Evolutionary conservation across 2,329 filamentous ascomycete genomes (phyloP), one percentile per base, ranked within the genome.

Genomic region (Arthroderma uncinatum): DNA sequence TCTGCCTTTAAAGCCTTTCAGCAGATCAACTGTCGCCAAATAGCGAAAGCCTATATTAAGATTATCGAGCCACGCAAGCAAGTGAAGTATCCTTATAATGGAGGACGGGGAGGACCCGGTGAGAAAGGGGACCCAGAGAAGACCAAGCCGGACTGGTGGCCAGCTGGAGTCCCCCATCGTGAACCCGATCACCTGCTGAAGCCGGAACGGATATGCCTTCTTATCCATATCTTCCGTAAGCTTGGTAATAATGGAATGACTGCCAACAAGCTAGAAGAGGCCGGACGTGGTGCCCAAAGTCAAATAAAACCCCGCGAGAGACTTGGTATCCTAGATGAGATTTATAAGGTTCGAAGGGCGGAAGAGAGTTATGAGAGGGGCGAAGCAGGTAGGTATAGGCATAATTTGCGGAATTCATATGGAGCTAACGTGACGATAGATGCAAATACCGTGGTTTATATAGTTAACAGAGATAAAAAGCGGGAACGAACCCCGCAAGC

Each of bases 41-140:
- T n/a, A n/a, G n/a, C n/a, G n/a, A n/a, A n/a, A n/a, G n/a, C n/a
- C n/a, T n/a, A n/a, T n/a, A n/a, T n/a, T n/a, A n/a, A n/a, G n/a
- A n/a, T n/a, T n/a, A n/a, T n/a, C n/a, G n/a, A 77, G 52, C 75
- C 74, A 2, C 69, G 71, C 34, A 78, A 77, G 64, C 75, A 77
- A 63, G 73, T 73, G 2, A 73, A 71, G 52, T 72, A 74, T 61
- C 76, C 75, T 2, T 78, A 78, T 62, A 78, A 77, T 62, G 75
- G 75, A 9, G 70, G 72, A n/a, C 68, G 67, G 59, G 68, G 70
- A 25, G 66, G 70, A 1, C 68, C 69, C 0, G 71, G 69, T 37
- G 66, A 72, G 33, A 69, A 66, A 4, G 68, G 69, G 1, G 73
- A 77, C 58, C 70, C 72, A 3, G 71, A 75, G 57, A 69, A 68